Evolutionary conservation across 306 rosid species (phyloP).

Genomic region (Cajanus cajan): DNA sequence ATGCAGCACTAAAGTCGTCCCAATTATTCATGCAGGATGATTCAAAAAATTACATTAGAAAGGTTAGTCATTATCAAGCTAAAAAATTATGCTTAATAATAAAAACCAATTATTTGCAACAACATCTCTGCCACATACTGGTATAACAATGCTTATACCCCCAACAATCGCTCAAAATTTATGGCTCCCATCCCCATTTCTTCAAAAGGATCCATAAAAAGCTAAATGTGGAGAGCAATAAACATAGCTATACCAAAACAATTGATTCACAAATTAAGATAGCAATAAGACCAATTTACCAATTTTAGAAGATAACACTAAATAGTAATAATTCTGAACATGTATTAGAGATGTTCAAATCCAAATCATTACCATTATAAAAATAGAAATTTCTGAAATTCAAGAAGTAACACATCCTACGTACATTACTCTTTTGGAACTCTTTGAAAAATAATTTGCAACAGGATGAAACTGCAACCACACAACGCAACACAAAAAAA

Average conservation of each 20-base stretch:
- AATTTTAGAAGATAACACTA: not conserved
- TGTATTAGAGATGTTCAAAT: conserved; percentile 8
- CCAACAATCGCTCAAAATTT: conserved; percentile 41
- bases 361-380: conserved; percentile 11
- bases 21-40: conserved; percentile 31
- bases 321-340: not conserved
- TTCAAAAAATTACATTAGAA: conserved; percentile 28
- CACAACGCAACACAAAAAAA: no score
- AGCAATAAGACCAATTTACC: conserved; percentile 13
- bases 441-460: no score
- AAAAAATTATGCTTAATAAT: conserved; percentile 31
- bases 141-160: conserved; percentile 17
- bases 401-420: no score
- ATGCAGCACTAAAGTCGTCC: conserved; percentile 29
- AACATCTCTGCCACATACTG: conserved; percentile 25
- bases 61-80: conserved; percentile 35
- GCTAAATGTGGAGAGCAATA: conserved; percentile 43
- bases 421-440: no score
- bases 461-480: no score
- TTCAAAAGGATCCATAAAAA: conserved; percentile 88
- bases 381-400: conserved; percentile 15
- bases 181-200: conserved; percentile 77
- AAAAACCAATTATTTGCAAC: conserved; percentile 31
- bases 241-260: conserved; percentile 21
- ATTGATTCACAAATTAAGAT: conserved; percentile 18